A percentile compares a stretch with the other conserved stretches of the same genome.
Evolutionary conservation across 2,329 filamentous ascomycete genomes (phyloP).

Genomic region (Zalaria sp.): DNA sequence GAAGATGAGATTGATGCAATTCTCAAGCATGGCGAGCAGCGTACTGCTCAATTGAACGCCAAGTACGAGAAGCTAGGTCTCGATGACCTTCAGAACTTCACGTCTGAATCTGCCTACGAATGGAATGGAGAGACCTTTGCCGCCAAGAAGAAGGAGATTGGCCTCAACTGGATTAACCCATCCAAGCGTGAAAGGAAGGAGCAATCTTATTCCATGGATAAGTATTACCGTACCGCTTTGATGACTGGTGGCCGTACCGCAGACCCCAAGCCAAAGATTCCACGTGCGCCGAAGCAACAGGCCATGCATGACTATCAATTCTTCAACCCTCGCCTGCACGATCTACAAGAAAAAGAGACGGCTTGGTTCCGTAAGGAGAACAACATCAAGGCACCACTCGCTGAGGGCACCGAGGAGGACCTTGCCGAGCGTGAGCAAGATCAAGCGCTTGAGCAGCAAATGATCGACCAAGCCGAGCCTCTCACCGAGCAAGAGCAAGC

Average conservation of each 20-base stretch:
- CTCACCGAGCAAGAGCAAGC: conserved; percentile 80
- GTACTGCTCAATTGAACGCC: conserved; percentile 79
- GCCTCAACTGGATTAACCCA: conserved; percentile 93
- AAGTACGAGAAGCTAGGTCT: conserved; percentile 96
- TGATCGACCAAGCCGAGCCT: conserved; percentile 83
- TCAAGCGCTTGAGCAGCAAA: conserved; percentile 72
- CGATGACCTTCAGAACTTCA: conserved; percentile 95
- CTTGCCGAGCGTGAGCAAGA: conserved; percentile 76
- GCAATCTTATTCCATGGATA: conserved; percentile 95
- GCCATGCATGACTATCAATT: conserved; percentile 94
- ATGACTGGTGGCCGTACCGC: conserved; percentile 65
- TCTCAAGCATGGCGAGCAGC: conserved; percentile 69
- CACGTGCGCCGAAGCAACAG: conserved; percentile 87
- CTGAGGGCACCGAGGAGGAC: conserved; percentile 78
- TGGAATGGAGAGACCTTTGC: conserved; percentile 98
- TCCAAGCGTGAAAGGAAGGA: conserved; percentile 97
- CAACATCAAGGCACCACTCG: conserved; percentile 81
- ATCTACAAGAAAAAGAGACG: conserved; percentile 92
- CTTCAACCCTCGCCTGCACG: conserved; percentile 69
- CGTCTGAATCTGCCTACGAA: conserved; percentile 91
- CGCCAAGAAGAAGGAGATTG: conserved; percentile 69
- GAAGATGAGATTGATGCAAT: conserved; percentile 89
- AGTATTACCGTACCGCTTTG: conserved; percentile 89
- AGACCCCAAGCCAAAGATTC: conserved; percentile 85
- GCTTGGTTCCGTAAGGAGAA: conserved; percentile 94